Conservation (phyloP, 164 flowering plant species). For the Protea cynaroides region DNA sequence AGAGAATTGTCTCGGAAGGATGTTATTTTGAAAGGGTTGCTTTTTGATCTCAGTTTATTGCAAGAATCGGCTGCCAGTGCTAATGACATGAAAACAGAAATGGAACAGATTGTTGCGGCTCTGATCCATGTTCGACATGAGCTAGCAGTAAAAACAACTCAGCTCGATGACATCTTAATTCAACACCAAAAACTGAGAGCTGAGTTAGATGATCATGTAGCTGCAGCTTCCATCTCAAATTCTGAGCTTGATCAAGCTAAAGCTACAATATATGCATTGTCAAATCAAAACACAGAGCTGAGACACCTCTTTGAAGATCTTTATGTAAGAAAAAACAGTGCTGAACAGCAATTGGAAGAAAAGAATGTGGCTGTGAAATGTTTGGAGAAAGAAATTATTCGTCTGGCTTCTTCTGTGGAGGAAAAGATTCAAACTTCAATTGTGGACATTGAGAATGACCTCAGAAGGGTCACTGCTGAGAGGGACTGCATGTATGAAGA, state of each 20-base stretch:
- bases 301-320: slow-evolving; percentile 51
- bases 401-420: slow-evolving; percentile 35
- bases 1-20: slow-evolving; percentile 57
- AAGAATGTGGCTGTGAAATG: slow-evolving; percentile 41
- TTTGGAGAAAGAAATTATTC: slow-evolving; percentile 65
- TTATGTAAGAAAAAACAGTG: slow-evolving; percentile 33
- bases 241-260: slow-evolving; percentile 51
- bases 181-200: slow-evolving; percentile 41
- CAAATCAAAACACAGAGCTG: slow-evolving; percentile 53
- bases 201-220: slow-evolving; percentile 36
- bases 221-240: slow-evolving; percentile 31
- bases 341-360: slow-evolving; percentile 59
- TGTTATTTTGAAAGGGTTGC: slow-evolving; percentile 57
- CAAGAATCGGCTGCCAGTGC: slow-evolving; percentile 74
- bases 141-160: slow-evolving; percentile 36
- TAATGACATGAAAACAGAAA: slow-evolving; percentile 60
- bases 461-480: slow-evolving; percentile 37
- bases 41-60: slow-evolving; percentile 71
- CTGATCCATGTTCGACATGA: slow-evolving; percentile 40
- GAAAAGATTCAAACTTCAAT: slow-evolving; percentile 28
- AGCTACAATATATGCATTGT: slow-evolving; percentile 31
- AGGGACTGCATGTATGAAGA: slow-evolving; percentile 52
- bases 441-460: slow-evolving; percentile 35
- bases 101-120: slow-evolving; percentile 35
- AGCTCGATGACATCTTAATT: slow-evolving; percentile 39